phyloP scores from a whole-genome alignment of 2,329 filamentous ascomycete species.

The Xylariaceae sp. region DNA sequence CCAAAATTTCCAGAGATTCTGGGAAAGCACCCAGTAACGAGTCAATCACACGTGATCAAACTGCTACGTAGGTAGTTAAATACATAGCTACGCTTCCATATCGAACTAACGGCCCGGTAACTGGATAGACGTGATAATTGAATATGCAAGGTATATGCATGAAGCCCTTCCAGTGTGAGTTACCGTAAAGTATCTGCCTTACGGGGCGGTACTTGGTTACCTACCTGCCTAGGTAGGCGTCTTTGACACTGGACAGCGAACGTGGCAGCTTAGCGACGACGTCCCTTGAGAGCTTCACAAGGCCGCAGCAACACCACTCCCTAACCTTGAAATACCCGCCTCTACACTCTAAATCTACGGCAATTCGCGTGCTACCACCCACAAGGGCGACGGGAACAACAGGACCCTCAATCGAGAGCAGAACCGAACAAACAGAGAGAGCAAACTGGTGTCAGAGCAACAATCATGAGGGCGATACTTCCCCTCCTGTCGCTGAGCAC shows the following conservation, averaged over 20 bases:
- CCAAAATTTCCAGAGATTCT: too few species aligned
- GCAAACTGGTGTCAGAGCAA: neutral
- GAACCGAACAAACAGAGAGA: neutral
- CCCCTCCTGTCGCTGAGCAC: conserved; percentile 60
- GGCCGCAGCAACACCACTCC: conserved; percentile 6
- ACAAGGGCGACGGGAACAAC: neutral
- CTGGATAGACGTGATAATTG: too few species aligned
- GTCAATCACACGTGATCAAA: too few species aligned
- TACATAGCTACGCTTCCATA: too few species aligned
- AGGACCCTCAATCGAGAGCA: conserved; percentile 16
- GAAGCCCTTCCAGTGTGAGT: too few species aligned
- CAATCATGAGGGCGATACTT: conserved; percentile 54
- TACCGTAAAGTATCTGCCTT: neutral
- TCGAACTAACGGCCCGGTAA: too few species aligned
- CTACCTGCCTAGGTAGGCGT: neutral
- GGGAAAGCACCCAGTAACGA: too few species aligned
- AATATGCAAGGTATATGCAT: too few species aligned
- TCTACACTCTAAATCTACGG: neutral
- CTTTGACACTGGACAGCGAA: conserved; percentile 9
- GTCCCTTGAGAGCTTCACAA: conserved; percentile 14
- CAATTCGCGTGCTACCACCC: conserved; percentile 2
- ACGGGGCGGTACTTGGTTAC: neutral
- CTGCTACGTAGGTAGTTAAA: too few species aligned
- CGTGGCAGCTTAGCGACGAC: conserved; percentile 17
- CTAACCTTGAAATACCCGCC: neutral